A percentile compares a stretch with the other conserved stretches of the same genome.
phyloP scores from a whole-genome alignment of 2,329 filamentous ascomycete species.

The Penicillium sp. region DNA sequence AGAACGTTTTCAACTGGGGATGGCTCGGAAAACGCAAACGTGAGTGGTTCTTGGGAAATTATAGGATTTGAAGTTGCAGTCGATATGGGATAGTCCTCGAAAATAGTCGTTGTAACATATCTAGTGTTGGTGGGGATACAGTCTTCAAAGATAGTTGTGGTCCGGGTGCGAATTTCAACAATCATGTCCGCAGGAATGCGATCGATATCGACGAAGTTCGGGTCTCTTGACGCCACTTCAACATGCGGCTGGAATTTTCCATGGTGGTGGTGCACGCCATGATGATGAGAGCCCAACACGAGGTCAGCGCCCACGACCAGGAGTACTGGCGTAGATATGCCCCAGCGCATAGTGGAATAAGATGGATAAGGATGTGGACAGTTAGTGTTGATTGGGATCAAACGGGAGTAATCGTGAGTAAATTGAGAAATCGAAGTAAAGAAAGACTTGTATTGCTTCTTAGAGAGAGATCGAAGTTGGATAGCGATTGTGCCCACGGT shows the following conservation, averaged over 20 bases:
- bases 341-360: constrained; percentile 20
- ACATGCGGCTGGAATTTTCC: constrained; percentile 12
- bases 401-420: background rate
- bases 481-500: constrained; percentile 2
- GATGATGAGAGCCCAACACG: constrained; percentile 30
- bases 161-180: constrained; percentile 25
- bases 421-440: background rate
- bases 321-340: constrained; percentile 27
- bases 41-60: background rate
- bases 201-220: constrained; percentile 1
- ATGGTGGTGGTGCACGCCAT: constrained; percentile 33
- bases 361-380: background rate
- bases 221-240: constrained; percentile 14
- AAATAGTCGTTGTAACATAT: constrained; percentile 8
- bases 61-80: background rate
- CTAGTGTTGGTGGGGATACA: constrained; percentile 13
- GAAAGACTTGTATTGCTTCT: background rate
- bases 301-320: constrained; percentile 30
- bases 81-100: constrained; percentile 1
- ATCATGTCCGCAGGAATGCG: constrained; percentile 12
- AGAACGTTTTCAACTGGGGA: background rate
- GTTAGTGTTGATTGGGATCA: background rate
- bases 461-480: constrained; percentile 1
- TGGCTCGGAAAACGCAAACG: background rate
- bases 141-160: constrained; percentile 26